These are phyloP conservation scores for Circinella minor DNA, from an alignment of 371 early-diverging fungal species.

Conservation along the genomic window DNA sequence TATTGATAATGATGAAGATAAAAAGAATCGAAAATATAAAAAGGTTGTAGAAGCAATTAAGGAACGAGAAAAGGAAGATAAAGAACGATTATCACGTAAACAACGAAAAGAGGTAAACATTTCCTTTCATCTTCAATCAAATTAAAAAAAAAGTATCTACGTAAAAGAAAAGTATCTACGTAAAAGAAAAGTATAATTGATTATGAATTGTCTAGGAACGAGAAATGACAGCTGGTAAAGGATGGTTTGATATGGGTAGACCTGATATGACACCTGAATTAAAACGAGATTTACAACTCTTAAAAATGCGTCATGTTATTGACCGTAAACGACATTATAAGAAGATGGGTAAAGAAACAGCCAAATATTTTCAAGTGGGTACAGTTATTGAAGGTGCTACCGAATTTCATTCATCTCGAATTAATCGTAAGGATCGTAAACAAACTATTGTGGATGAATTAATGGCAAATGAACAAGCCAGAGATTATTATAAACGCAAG, in stretches of 20 bases:
- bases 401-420: conserved; percentile 85
- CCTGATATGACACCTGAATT: conserved; percentile 86
- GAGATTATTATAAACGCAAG: conserved; percentile 86
- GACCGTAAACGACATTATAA: conserved; percentile 95
- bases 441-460: conserved; percentile 88
- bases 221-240: conserved; percentile 71
- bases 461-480: conserved; percentile 74
- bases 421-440: conserved; percentile 86
- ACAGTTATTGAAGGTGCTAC: conserved; percentile 88
- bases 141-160: background rate
- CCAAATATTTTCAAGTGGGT: conserved; percentile 94
- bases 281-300: conserved; percentile 85
- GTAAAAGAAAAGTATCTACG: conserved; percentile 10
- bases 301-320: conserved; percentile 86
- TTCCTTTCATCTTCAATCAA: background rate
- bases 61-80: conserved; percentile 18
- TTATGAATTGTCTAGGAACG: conserved; percentile 41
- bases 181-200: background rate
- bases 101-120: conserved; percentile 44
- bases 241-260: conserved; percentile 95
- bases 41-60: conserved; percentile 4
- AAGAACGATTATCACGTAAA: conserved; percentile 25
- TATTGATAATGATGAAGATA: conserved; percentile 26
- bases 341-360: conserved; percentile 69
- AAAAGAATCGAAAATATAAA: conserved; percentile 4